A percentile compares a stretch with the other conserved stretches of the same genome.
Conservation (phyloP, 805 yeast species). For the Jamesozyma hellenica region DNA sequence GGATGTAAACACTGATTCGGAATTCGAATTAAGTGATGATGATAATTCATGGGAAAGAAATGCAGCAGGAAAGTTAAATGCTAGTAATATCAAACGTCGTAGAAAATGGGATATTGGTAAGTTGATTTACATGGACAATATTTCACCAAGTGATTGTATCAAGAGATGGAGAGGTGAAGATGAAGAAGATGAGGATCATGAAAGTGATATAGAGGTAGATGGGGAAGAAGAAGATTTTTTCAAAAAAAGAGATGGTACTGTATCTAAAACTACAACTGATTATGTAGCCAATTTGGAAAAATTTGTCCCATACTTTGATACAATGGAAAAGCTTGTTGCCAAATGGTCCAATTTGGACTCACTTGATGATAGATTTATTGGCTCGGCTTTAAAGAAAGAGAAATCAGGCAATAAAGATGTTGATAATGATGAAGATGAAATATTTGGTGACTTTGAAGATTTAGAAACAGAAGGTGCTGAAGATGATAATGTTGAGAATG, state of each 20-base stretch:
- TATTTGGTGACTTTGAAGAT: conserved; percentile 50
- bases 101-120: conserved; percentile 73
- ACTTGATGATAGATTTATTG: conserved; percentile 27
- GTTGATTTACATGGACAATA: conserved; percentile 66
- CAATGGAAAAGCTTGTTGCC: conserved; percentile 22
- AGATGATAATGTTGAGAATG: conserved; percentile 8
- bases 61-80: conserved; percentile 51
- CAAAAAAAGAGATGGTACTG: conserved; percentile 36
- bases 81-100: conserved; percentile 35
- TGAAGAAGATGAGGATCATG: conserved; percentile 29
- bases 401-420: conserved; percentile 23
- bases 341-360: conserved; percentile 24
- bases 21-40: conserved; percentile 34
- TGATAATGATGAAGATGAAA: conserved; percentile 38
- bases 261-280: conserved; percentile 1
- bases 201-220: conserved; percentile 32
- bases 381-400: conserved; percentile 17
- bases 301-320: conserved; percentile 28
- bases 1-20: conserved; percentile 46
- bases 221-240: conserved; percentile 43
- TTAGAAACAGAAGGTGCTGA: conserved; percentile 21
- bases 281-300: conserved; percentile 25
- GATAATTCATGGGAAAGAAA: conserved; percentile 28
- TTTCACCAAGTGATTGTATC: conserved; percentile 64
- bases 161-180: conserved; percentile 58